A percentile compares a stretch with the other conserved stretches of the same genome.
Evolutionary conservation across 2,329 filamentous ascomycete species (phyloP).

Genomic region (Lasiodiplodia sp.): DNA sequence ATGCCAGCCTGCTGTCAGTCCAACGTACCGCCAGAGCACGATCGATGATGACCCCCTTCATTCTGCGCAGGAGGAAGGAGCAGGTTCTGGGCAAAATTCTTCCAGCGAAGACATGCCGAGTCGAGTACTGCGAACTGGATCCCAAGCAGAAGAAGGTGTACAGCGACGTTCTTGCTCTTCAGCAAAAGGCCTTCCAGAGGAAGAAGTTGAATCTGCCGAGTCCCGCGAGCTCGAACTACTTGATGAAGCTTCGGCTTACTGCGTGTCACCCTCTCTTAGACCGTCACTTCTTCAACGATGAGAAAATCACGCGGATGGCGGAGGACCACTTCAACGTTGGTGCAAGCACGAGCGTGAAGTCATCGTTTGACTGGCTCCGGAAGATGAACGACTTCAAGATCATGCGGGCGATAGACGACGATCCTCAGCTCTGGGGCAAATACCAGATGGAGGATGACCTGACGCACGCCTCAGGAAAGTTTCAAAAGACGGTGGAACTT

Average conservation of each 20-base stretch:
- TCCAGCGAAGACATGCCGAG: conserved; percentile 77
- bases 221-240: conserved; percentile 60
- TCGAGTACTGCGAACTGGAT: conserved; percentile 84
- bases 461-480: conserved; percentile 82
- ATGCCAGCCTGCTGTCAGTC: conserved; percentile 83
- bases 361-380: conserved; percentile 62
- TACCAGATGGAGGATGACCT: conserved; percentile 67
- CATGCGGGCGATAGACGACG: not conserved
- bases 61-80: conserved; percentile 89
- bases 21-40: conserved; percentile 87
- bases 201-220: conserved; percentile 62
- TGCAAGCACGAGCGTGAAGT: conserved; percentile 56
- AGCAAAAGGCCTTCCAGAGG: conserved; percentile 65
- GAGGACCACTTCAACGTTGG: conserved; percentile 77
- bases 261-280: conserved; percentile 92
- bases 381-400: conserved; percentile 61
- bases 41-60: conserved; percentile 93
- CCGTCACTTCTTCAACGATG: conserved; percentile 78
- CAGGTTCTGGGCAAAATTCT: conserved; percentile 81
- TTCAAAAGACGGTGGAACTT: conserved; percentile 79
- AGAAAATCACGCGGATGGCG: conserved; percentile 77
- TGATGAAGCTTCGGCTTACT: conserved; percentile 92
- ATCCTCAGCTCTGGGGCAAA: conserved; percentile 43
- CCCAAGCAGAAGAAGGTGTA: conserved; percentile 77
- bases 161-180: conserved; percentile 69